Evolutionary conservation across 2,329 filamentous ascomycete genomes (phyloP), one percentile per base, ranked within the genome.

Genomic region (Fusarium albosuccineum): DNA sequence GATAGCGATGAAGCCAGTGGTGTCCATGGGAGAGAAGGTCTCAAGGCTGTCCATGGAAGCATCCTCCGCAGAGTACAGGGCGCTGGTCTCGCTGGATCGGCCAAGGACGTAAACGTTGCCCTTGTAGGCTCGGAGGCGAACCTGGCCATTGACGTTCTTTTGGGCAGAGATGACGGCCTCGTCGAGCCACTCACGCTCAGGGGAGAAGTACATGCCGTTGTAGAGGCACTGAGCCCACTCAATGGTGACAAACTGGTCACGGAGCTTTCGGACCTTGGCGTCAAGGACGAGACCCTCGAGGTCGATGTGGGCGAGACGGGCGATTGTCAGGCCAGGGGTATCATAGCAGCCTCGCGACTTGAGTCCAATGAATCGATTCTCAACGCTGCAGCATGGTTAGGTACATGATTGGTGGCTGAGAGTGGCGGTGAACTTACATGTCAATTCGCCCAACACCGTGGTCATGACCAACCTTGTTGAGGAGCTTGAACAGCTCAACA

Each of bases 381-480:
- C 90, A 64, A 79, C 77, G 45, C 62, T 66, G 6, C 37, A 26
- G 5, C 10, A 11, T 11, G 29, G 27, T 66, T 3, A 66, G 42
- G 7, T 58, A 40, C 6, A 9, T 27, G 3, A 9, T 16, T 5
- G 13, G 3, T 17, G 17, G 26, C 6, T 2, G 14, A 6, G 1
- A 7, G 29, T 8, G 6, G 5, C 13, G 9, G 3, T 8, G 26
- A 5, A 51, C 63, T 5, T 51, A 62, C 63, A 79, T 77, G 40
- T 79, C 91, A 63, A 92, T 89, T 71, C 91, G 83, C 65, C 91
- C 90, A 62, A 92, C 83, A 72, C 90, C 91, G 78, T 91, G 82
- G 64, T 81, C 85, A 74, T 85, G 82, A 48, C 85, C 91, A 70
- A 92, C 88, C 64, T 85, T 80, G 79, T 92, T 92, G 68, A 87